phyloP scores from a whole-genome alignment of 179 eudicot genomes.

The Amaranthus tricolor region DNA sequence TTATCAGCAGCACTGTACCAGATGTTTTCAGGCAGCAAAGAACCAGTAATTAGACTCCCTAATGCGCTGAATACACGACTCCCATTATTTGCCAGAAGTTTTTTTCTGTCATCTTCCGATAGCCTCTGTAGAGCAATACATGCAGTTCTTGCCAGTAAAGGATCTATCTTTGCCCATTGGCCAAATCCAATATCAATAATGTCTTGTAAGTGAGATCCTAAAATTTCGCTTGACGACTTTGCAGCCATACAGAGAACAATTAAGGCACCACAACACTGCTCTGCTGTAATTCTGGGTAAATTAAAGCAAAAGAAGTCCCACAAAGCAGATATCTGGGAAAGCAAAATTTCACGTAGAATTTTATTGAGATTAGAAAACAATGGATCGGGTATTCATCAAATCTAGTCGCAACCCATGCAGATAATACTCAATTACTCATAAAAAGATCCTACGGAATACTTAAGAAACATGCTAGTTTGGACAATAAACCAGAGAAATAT shows the following conservation, averaged over 20 bases:
- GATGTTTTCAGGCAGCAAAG: conserved; percentile 73
- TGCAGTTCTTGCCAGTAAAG: conserved; percentile 94
- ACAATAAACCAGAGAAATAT: not conserved
- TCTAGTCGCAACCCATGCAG: not conserved
- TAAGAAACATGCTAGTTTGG: not conserved
- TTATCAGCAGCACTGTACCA: conserved; percentile 93
- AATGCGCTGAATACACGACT: conserved; percentile 63
- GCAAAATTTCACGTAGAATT: not conserved
- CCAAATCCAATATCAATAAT: conserved; percentile 96
- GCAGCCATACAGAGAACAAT: conserved; percentile 92
- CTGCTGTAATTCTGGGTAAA: conserved; percentile 77
- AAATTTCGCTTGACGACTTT: conserved; percentile 63
- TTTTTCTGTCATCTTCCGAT: conserved; percentile 85
- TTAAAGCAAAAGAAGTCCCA: conserved; percentile 99
- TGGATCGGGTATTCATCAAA: conserved; percentile 7
- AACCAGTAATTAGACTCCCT: conserved; percentile 65
- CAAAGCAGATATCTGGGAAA: conserved; percentile 73
- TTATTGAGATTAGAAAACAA: conserved; percentile 1
- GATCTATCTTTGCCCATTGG: conserved; percentile 97
- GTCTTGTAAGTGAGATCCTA: conserved; percentile 88
- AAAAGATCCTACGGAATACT: not conserved
- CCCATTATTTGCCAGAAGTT: conserved; percentile 56
- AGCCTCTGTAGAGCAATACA: conserved; percentile 84
- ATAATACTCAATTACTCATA: conserved; percentile 5
- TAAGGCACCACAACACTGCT: conserved; percentile 92